phyloP scores from a whole-genome alignment of 257 asterid species.

The Penstemon newberryi region DNA sequence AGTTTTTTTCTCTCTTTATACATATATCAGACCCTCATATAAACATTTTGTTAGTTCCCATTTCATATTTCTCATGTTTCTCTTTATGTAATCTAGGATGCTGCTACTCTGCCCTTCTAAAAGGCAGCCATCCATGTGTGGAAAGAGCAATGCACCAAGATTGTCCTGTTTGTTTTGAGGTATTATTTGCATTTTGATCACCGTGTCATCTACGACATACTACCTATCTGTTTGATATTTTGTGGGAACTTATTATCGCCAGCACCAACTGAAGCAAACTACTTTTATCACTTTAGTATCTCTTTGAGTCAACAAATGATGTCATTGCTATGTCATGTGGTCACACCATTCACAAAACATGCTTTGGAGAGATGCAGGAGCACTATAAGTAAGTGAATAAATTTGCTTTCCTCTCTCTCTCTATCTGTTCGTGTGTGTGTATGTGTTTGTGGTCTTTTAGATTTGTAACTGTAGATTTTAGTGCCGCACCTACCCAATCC shows the following conservation, averaged over 20 bases:
- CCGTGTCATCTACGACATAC: not conserved
- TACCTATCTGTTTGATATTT: not conserved
- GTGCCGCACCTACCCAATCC: no score
- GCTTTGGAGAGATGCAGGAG: conserved; percentile 82
- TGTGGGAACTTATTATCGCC: not conserved
- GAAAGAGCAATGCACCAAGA: conserved; percentile 97
- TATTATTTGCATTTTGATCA: conserved; percentile 12
- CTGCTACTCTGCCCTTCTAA: conserved; percentile 46
- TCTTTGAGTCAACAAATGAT: conserved; percentile 71
- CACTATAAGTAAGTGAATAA: conserved; percentile 60
- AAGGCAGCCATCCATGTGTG: conserved; percentile 68
- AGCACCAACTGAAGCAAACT: conserved; percentile 13
- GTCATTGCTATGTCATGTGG: conserved; percentile 78
- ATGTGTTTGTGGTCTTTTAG: not conserved
- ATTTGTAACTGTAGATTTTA: not conserved
- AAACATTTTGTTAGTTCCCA: conserved; percentile 11
- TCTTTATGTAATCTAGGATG: conserved; percentile 34
- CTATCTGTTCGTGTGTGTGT: not conserved
- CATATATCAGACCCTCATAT: not conserved
- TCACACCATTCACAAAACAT: conserved; percentile 82
- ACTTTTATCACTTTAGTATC: conserved; percentile 44
- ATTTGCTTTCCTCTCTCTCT: not conserved
- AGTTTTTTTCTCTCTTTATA: conserved; percentile 23
- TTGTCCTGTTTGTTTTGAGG: conserved; percentile 94
- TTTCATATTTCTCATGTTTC: conserved; percentile 10